phyloP scores from a whole-genome alignment of 306 rosid genomes.

The Fragaria vesca region DNA sequence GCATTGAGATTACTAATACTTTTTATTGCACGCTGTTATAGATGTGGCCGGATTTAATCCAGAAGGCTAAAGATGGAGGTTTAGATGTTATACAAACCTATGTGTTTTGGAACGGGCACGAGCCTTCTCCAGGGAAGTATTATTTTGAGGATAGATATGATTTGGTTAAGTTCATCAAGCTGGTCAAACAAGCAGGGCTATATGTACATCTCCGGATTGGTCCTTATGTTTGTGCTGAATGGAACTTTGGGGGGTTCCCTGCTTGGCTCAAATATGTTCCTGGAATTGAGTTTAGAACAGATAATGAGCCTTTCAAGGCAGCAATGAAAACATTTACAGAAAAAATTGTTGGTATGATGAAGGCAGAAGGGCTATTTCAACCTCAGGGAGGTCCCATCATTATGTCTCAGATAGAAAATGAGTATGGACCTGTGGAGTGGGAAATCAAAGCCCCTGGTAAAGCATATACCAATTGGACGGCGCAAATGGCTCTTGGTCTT shows the following conservation, averaged over 20 bases:
- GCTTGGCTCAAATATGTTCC: slow-evolving; percentile 93
- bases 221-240: slow-evolving; percentile 86
- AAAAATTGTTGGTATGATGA: slow-evolving; percentile 81
- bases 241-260: slow-evolving; percentile 99
- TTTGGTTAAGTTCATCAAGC: slow-evolving; percentile 81
- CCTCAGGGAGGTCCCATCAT: slow-evolving; percentile 93
- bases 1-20: background rate
- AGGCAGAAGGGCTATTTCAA: slow-evolving; percentile 76
- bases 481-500: slow-evolving; percentile 86
- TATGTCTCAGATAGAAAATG: slow-evolving; percentile 92
- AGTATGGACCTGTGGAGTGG: slow-evolving; percentile 90
- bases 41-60: slow-evolving; percentile 95
- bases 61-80: slow-evolving; percentile 98
- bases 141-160: slow-evolving; percentile 86
- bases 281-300: slow-evolving; percentile 79
- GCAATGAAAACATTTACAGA: slow-evolving; percentile 82
- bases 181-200: slow-evolving; percentile 85
- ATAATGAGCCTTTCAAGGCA: slow-evolving; percentile 87
- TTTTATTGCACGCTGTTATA: slow-evolving; percentile 18
- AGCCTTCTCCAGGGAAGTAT: slow-evolving; percentile 86
- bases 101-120: slow-evolving; percentile 98
- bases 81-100: slow-evolving; percentile 88
- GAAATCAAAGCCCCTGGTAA: slow-evolving; percentile 77
- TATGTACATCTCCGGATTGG: slow-evolving; percentile 92
- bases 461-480: slow-evolving; percentile 84